Evolutionary conservation across 768 basidiomycete genomes (phyloP), one percentile per base, ranked within the genome.

Genomic region (Agaricus blazei): DNA sequence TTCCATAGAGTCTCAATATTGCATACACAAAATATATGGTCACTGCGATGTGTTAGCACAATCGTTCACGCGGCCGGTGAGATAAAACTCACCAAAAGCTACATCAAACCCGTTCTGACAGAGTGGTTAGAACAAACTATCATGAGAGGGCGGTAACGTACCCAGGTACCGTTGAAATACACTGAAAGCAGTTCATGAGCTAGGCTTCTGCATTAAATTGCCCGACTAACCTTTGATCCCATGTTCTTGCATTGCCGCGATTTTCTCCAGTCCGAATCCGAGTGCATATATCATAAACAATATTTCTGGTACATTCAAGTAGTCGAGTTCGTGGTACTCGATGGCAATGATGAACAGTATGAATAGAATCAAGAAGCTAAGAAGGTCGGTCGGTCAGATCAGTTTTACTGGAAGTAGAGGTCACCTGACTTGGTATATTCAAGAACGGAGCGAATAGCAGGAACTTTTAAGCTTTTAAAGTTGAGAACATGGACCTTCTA

Each of bases 181-280:
- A 91, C 89, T 90, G 36, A 41, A 19, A 46, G 19, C 26, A 52
- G 44, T 28, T 42, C n/a, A 12, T 45, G 34, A 27, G 31, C 12
- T n/a, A 9, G 57, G 8, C 23, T 9, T 14, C 47, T 5, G 3
- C 9, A 28, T 26, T 29, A 29, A 29, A n/a, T 14, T 8, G 12
- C 37, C 4, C 46, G 24, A 41, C 66, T 40, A 43, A 89, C 94
- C 91, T 81, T 80, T 85, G 47, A 98, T 84, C 3, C 94, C 95
- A 65, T 93, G 93, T 67, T 98, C 94, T 66, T 97, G 91, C 86
- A 96, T 93, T 3, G 93, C 88, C 23, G 95, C 95, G 8, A 95
- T 73, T 67, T 93, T 96, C 66, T 98, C 95, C 19, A 98, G 75
- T 0, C 90, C 82, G 68, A 97, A 98, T 0, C 94, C 94, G 61